Percentiles rank a stretch among this genome's conserved stretches.
phyloP scores from a whole-genome alignment of 2,329 filamentous ascomycete genomes.

The Grosmannia serpens region DNA sequence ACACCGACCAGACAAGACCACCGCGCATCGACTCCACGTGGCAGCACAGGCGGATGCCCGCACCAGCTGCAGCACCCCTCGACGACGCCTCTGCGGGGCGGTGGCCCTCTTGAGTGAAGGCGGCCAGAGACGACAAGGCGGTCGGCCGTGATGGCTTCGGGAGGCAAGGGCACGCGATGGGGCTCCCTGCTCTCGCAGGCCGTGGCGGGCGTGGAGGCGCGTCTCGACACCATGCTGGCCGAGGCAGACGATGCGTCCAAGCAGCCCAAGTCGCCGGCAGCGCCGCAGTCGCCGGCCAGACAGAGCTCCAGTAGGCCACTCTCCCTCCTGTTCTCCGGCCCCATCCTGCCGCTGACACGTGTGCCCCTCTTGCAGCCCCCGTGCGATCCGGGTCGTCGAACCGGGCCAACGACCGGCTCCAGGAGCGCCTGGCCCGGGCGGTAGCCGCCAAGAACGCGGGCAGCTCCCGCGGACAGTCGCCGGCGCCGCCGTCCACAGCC shows the following conservation, averaged over 20 bases:
- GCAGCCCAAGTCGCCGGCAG: conserved; percentile 10
- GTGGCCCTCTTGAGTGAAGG: background rate
- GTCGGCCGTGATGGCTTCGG: conserved; percentile 30
- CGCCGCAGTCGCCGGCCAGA: conserved; percentile 9
- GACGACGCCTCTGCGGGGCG: background rate
- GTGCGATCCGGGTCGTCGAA: conserved; percentile 54
- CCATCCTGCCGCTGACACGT: conserved; percentile 10
- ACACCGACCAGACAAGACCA: too few species aligned
- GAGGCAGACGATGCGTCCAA: conserved; percentile 51
- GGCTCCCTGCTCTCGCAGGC: conserved; percentile 77
- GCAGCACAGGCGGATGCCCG: background rate
- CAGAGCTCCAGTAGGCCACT: conserved; percentile 21
- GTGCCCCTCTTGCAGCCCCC: conserved; percentile 19
- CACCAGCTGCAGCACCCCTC: background rate
- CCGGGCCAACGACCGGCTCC: conserved; percentile 66
- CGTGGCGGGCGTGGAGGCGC: conserved; percentile 86
- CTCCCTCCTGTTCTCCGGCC: background rate
- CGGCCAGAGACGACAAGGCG: background rate
- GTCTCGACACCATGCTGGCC: conserved; percentile 80
- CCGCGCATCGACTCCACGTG: background rate
- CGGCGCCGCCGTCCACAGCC: conserved; percentile 27
- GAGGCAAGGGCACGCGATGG: conserved; percentile 53
- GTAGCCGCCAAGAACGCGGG: conserved; percentile 56
- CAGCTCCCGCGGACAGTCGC: conserved; percentile 28
- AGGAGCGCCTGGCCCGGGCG: conserved; percentile 81